Evolutionary conservation across 208 protist species (phyloP).

Genomic region (Leishmania gerbilli): DNA sequence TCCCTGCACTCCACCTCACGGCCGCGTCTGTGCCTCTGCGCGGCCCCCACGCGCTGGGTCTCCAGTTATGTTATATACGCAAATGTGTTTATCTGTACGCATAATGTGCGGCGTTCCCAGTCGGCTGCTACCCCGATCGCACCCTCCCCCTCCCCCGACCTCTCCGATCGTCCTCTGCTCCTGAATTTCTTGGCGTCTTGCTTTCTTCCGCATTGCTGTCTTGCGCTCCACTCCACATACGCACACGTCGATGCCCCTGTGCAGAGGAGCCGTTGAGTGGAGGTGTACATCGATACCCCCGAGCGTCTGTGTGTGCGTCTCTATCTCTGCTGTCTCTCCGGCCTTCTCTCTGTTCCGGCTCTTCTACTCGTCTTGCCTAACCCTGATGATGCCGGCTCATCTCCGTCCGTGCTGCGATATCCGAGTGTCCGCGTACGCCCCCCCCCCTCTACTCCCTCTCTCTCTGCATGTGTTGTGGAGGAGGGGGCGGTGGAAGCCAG

Average conservation of each 20-base stretch:
- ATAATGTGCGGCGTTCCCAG: background rate
- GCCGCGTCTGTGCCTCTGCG: background rate
- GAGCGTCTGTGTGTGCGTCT: background rate
- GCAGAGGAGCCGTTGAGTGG: background rate
- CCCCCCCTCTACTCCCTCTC: background rate
- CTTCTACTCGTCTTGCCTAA: background rate
- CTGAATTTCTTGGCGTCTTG: background rate
- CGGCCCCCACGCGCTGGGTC: background rate
- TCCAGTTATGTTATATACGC: too few relatives aligned
- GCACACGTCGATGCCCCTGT: background rate
- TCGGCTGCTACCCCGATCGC: background rate
- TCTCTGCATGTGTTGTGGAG: background rate
- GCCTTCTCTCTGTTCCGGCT: constrained; percentile 4
- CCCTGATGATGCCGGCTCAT: too few relatives aligned
- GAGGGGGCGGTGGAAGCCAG: background rate
- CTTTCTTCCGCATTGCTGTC: background rate
- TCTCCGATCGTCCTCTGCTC: background rate
- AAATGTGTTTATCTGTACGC: background rate
- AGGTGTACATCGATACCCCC: background rate
- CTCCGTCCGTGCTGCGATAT: too few relatives aligned
- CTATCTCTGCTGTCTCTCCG: background rate
- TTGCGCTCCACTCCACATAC: background rate
- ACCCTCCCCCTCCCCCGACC: too few relatives aligned
- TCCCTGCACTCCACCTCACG: background rate
- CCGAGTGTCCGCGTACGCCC: too few relatives aligned